These are phyloP conservation scores for Globisporangium emineosum DNA, from an alignment of 352 stramenopile genomes.

Conservation along the genomic window DNA sequence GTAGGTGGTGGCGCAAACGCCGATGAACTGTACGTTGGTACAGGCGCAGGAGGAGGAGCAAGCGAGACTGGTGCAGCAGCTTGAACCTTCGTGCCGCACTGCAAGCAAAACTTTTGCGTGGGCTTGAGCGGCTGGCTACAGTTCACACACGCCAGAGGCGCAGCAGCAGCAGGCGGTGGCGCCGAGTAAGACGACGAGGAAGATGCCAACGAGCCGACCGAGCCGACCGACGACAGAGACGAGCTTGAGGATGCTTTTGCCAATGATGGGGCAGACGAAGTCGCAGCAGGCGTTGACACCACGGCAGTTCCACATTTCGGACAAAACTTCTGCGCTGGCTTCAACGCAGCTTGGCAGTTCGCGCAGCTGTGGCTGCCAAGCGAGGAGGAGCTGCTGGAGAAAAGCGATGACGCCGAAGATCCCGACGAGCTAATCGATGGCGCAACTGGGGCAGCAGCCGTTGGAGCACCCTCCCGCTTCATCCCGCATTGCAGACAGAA, in stretches of 20 bases:
- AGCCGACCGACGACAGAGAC: constrained; percentile 31
- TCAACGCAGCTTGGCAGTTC: constrained; percentile 48
- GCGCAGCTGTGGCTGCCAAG: constrained; percentile 31
- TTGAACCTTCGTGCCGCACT: constrained; percentile 64
- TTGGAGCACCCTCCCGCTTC: constrained; percentile 18
- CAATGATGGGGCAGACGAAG: constrained; percentile 14
- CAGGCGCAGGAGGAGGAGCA: background rate
- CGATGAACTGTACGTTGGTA: constrained; percentile 15
- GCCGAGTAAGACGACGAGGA: constrained; percentile 17
- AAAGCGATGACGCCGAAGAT: constrained; percentile 14
- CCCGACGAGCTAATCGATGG: constrained; percentile 2
- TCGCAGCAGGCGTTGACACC: constrained; percentile 9
- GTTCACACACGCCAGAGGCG: constrained; percentile 28
- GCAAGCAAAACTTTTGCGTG: constrained; percentile 72
- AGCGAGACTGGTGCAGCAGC: constrained; percentile 4
- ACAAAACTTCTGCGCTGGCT: constrained; percentile 78
- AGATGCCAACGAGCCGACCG: constrained; percentile 14
- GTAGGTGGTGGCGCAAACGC: constrained; percentile 25
- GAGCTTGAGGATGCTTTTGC: constrained; percentile 24
- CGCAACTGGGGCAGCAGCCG: background rate
- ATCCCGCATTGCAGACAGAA: constrained; percentile 72
- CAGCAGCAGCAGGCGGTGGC: constrained; percentile 9
- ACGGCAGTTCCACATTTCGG: constrained; percentile 58
- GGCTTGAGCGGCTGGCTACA: constrained; percentile 56
- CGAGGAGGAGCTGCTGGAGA: constrained; percentile 26